phyloP scores from a whole-genome alignment of 371 early-diverging fungal genomes.

The Circinella umbellata region DNA sequence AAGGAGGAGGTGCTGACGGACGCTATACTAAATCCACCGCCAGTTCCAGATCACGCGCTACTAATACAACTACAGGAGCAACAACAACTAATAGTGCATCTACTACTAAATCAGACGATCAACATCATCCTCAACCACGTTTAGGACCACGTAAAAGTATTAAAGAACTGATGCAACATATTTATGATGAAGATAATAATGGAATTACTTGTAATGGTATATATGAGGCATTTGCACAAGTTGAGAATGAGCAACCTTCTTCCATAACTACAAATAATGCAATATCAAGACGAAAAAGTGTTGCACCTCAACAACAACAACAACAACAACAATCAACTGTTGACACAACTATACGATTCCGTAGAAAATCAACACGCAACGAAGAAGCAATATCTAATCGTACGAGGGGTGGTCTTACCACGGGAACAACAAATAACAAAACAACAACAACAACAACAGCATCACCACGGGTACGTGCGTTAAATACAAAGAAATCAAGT shows the following conservation, averaged over 20 bases:
- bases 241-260: conserved; percentile 22
- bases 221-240: conserved; percentile 37
- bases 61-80: conserved; percentile 8
- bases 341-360: conserved; percentile 13
- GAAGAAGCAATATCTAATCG: neutral
- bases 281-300: conserved; percentile 5
- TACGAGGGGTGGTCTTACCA: neutral
- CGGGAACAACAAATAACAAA: conserved; percentile 9
- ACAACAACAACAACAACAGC: conserved; percentile 6
- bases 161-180: conserved; percentile 17
- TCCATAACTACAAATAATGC: conserved; percentile 3
- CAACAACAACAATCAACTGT: neutral
- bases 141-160: conserved; percentile 21
- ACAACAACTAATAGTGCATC: neutral
- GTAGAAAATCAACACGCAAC: conserved; percentile 16
- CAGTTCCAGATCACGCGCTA: conserved; percentile 25
- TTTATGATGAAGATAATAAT: conserved; percentile 20
- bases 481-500: conserved; percentile 26
- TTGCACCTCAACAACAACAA: neutral
- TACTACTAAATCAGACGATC: conserved; percentile 14
- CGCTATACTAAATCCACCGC: conserved; percentile 26
- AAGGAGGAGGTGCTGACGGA: conserved; percentile 4
- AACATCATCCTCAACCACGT: conserved; percentile 1
- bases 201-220: conserved; percentile 38
- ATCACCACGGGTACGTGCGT: conserved; percentile 28